Evolutionary conservation across 352 stramenopile species (phyloP).

Genomic region (Phytophthora kernoviae): DNA sequence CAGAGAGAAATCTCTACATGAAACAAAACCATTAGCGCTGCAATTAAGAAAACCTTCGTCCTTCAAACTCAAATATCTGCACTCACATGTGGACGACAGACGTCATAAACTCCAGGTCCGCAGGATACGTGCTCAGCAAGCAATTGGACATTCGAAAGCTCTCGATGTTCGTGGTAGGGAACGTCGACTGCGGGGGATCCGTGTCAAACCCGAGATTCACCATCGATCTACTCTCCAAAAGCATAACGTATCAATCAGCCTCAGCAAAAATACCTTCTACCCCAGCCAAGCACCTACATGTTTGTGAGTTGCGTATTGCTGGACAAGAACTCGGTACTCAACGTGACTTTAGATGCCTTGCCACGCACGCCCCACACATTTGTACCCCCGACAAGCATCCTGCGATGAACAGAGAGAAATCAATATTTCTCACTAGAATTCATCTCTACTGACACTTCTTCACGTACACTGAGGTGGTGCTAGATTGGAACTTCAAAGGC

Average conservation of each 20-base stretch:
- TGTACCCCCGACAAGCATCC: conserved; percentile 52
- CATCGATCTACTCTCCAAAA: conserved; percentile 58
- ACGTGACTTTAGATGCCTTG: conserved; percentile 45
- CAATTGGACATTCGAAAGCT: conserved; percentile 65
- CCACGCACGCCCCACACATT: conserved; percentile 48
- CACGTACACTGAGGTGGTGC: conserved; percentile 40
- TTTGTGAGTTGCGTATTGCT: conserved; percentile 40
- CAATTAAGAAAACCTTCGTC: not conserved
- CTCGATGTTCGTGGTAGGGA: conserved; percentile 48
- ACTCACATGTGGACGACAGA: conserved; percentile 57
- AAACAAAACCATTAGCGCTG: not conserved
- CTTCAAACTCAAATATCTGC: not conserved
- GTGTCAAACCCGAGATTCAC: conserved; percentile 56
- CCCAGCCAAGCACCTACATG: conserved; percentile 34
- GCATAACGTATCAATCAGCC: conserved; percentile 8
- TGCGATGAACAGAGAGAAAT: conserved; percentile 23
- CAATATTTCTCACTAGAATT: not conserved
- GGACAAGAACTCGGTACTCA: conserved; percentile 39
- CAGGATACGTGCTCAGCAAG: conserved; percentile 52
- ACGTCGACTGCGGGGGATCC: conserved; percentile 48
- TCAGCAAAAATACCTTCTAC: not conserved
- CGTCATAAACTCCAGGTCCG: conserved; percentile 55
- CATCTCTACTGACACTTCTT: not conserved
- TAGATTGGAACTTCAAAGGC: conserved; percentile 31
- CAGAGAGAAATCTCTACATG: conserved; percentile 54